phyloP scores from a whole-genome alignment of 208 protist genomes.

The Leishmania major region DNA sequence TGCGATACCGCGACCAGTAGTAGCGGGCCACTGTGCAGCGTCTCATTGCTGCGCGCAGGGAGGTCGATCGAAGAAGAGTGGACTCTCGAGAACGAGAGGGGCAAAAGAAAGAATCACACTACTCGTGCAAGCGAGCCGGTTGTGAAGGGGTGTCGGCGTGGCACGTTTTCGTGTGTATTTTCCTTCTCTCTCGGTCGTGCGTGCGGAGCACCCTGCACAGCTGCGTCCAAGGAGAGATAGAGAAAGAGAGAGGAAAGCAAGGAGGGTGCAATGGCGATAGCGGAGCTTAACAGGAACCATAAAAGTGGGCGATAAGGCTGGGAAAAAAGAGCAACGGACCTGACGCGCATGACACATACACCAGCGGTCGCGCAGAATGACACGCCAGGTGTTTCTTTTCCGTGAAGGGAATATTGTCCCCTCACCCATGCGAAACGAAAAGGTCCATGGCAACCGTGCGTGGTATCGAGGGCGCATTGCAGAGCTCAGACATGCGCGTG shows the following conservation, averaged over 20 bases:
- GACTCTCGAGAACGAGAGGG: neutral
- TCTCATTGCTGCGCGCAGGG: conserved; percentile 34
- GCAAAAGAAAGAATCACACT: neutral
- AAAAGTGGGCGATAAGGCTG: neutral
- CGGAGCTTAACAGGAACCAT: neutral
- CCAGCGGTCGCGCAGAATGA: no score
- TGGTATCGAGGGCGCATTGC: neutral
- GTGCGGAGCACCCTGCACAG: neutral
- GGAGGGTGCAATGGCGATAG: neutral
- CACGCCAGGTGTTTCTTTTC: neutral
- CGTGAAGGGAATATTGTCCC: neutral
- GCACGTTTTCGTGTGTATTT: neutral
- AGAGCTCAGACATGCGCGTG: neutral
- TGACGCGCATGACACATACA: no score
- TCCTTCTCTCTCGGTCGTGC: neutral
- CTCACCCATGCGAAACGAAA: no score
- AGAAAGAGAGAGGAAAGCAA: neutral
- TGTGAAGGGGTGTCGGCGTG: neutral
- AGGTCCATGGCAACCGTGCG: neutral
- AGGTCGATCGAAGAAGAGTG: neutral
- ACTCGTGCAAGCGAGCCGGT: neutral
- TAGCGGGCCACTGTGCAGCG: conserved; percentile 43
- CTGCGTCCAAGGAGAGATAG: neutral
- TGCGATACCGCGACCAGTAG: conserved; percentile 90
- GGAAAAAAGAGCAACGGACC: neutral